Base-by-base conservation (phyloP, 306 rosid species). In the Hippophae gyantsensis region DNA sequence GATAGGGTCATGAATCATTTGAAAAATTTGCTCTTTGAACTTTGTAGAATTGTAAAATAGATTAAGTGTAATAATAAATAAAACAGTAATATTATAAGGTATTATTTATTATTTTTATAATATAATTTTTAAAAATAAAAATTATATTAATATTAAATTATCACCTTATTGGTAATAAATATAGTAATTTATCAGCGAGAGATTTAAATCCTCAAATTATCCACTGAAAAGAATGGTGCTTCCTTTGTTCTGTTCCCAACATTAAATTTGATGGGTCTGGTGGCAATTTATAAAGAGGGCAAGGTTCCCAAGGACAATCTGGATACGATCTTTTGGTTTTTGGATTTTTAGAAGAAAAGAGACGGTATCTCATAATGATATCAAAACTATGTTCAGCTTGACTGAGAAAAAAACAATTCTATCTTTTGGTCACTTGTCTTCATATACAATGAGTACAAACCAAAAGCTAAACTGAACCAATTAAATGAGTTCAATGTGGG, bases 291-390 rank as follows among this genome's bases (percentile, higher is more conserved):
- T 66, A 76, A 76, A 69, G 82, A 79, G 82, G 69, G 74, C 79
- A 80, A 74, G 60, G 67, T 66, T 74, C 66, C 72, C 79, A 80
- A 74, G 60, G 67, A 70, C 77, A 57, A 80, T 80, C 82, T 67
- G 53, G 56, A 42, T 38, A 66, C 73, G 81, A 80, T 80, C 13
- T 32, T 32, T 74, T 66, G 72, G 80, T 69, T 71, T 71, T 76
- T 63, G 76, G 69, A 63, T 60, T 60, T 77, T 73, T 42, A 18
- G 56, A 56, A 63, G 60, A 61, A 65, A 9, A 68, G 45, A 64
- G 55, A 57, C 40, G 63, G 49, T 53, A 48, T 54, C 38, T 60
- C 58, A 55, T 62, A 63, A 63, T 60, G 65, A 61, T 55, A 69
- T 54, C 72, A 65, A 27, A 18, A 58, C 41, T 57, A 55, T 75